Percentiles rank a stretch among this genome's conserved stretches.
These are phyloP conservation scores for Pichia sp. DNA, from an alignment of 1,139 yeast species.

Conservation along the genomic window DNA sequence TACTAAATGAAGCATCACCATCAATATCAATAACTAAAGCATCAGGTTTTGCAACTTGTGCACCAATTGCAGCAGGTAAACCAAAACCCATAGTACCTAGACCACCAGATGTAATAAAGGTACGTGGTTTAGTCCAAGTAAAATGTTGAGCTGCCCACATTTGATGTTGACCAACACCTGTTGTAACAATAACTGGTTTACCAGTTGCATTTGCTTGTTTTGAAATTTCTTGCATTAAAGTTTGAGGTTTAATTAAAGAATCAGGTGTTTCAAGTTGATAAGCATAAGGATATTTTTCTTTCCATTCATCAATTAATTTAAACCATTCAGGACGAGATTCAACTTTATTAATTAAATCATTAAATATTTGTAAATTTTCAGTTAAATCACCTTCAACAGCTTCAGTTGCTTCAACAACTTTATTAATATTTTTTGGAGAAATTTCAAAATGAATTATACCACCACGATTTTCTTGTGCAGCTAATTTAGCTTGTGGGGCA, in stretches of 20 bases:
- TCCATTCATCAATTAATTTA: constrained; percentile 69
- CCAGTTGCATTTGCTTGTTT: constrained; percentile 60
- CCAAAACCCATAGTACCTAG: constrained; percentile 99
- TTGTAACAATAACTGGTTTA: constrained; percentile 79
- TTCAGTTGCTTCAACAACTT: constrained; percentile 94
- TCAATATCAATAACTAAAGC: constrained; percentile 93
- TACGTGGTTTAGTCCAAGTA: constrained; percentile 86
- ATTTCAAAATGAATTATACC: constrained; percentile 96
- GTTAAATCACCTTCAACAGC: constrained; percentile 97
- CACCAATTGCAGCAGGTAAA: constrained; percentile 96
- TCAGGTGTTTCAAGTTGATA: constrained; percentile 75
- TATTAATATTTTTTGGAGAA: constrained; percentile 92
- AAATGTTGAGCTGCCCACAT: constrained; percentile 99
- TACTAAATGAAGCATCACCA: constrained; percentile 97
- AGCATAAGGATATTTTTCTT: constrained; percentile 75
- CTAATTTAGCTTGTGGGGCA: constrained; percentile 89
- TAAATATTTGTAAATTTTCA: constrained; percentile 60
- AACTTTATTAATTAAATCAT: constrained; percentile 64
- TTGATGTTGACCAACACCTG: constrained; percentile 99
- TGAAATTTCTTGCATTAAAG: constrained; percentile 74
- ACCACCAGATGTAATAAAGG: constrained; percentile 96
- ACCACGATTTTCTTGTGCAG: constrained; percentile 84
- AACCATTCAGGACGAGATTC: constrained; percentile 74
- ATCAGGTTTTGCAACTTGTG: constrained; percentile 92
- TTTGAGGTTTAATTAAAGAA: constrained; percentile 86